Evolutionary conservation across 371 early-diverging fungal species (phyloP).

Genomic region (Dichotomocladium elegans): DNA sequence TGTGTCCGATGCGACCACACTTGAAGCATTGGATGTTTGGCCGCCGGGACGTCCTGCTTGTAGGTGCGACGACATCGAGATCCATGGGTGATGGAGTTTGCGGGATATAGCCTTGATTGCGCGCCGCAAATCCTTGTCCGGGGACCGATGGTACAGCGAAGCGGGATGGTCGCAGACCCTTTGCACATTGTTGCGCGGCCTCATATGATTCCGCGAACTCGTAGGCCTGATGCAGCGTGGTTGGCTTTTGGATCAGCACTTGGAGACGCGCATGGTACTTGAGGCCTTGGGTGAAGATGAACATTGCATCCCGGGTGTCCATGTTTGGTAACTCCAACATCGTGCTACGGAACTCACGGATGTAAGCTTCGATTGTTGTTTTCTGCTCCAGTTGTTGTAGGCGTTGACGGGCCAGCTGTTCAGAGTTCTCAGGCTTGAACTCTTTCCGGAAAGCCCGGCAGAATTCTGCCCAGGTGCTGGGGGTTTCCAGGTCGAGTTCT

Average conservation of each 20-base stretch:
- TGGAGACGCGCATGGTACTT: background rate
- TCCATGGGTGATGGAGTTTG: background rate
- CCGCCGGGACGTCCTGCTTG: too few species aligned
- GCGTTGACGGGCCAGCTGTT: background rate
- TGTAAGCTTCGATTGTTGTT: background rate
- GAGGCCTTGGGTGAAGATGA: conserved; percentile 5
- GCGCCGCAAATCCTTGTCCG: too few species aligned
- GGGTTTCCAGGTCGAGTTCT: background rate
- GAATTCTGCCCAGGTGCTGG: background rate
- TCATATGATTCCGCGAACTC: background rate
- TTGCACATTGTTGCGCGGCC: background rate
- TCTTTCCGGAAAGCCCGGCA: background rate
- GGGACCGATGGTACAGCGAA: too few species aligned
- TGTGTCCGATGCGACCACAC: too few species aligned
- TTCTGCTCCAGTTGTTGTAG: background rate
- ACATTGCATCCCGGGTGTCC: conserved; percentile 1
- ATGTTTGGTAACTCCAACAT: conserved; percentile 13
- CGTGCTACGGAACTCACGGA: conserved; percentile 5
- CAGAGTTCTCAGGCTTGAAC: background rate
- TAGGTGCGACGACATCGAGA: background rate
- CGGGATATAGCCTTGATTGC: too few species aligned
- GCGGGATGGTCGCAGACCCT: background rate
- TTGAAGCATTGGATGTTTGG: too few species aligned
- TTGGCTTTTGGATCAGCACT: background rate
- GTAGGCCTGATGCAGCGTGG: background rate